Percentiles rank a stretch among this genome's conserved stretches.
Evolutionary conservation across 345 rosid species (phyloP).

Genomic region (Brassica rapa): DNA sequence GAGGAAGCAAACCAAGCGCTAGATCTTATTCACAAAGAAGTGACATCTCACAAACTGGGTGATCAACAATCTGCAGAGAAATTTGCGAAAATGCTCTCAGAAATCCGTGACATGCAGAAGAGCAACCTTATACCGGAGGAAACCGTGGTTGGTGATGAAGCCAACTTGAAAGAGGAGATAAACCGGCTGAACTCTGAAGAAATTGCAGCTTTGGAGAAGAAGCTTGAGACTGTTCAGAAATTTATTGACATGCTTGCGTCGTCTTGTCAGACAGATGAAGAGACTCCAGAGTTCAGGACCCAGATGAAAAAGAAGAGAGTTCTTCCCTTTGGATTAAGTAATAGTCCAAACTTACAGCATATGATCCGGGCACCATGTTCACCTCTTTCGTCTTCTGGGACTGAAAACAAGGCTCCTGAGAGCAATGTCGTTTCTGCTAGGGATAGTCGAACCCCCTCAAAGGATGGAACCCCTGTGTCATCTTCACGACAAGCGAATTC

Average conservation of each 20-base stretch:
- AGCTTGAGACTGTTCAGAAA: slow-evolving; percentile 88
- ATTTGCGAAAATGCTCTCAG: slow-evolving; percentile 77
- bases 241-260: slow-evolving; percentile 76
- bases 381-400: slow-evolving; percentile 67
- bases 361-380: slow-evolving; percentile 84
- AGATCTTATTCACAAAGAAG: slow-evolving; percentile 91
- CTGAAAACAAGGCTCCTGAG: slow-evolving; percentile 80
- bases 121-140: slow-evolving; percentile 57
- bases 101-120: slow-evolving; percentile 80
- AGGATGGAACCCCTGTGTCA: slow-evolving; percentile 58
- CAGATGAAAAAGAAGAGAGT: slow-evolving; percentile 68
- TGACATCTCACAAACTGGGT: slow-evolving; percentile 74
- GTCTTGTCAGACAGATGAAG: slow-evolving; percentile 53
- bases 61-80: slow-evolving; percentile 78
- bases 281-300: slow-evolving; percentile 55
- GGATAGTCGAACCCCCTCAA: slow-evolving; percentile 49
- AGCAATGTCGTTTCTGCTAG: slow-evolving; percentile 42
- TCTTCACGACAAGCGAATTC: slow-evolving; percentile 58
- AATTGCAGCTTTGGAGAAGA: slow-evolving; percentile 72
- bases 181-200: slow-evolving; percentile 76
- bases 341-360: slow-evolving; percentile 73
- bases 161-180: slow-evolving; percentile 81
- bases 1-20: slow-evolving; percentile 92
- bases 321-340: slow-evolving; percentile 72
- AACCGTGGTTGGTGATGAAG: slow-evolving; percentile 48